A percentile compares a stretch with the other conserved stretches of the same genome.
phyloP scores from a whole-genome alignment of 257 asterid genomes.

The Gentiana dahurica region DNA sequence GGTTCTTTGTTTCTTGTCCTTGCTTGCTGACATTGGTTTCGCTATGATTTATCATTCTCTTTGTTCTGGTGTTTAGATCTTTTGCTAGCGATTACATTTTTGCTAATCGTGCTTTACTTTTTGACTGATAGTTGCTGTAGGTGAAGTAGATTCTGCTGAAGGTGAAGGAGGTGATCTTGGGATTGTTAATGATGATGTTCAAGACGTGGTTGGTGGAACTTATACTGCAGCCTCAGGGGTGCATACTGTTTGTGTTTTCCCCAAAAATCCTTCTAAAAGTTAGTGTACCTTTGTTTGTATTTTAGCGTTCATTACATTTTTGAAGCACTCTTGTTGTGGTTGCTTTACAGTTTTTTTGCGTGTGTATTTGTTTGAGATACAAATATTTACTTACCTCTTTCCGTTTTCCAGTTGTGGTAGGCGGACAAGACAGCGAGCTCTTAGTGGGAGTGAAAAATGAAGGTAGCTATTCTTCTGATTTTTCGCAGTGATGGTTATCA shows the following conservation, averaged over 20 bases:
- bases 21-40: too few species aligned
- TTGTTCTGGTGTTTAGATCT: not conserved
- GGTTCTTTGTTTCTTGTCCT: not conserved
- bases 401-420: constrained; percentile 49
- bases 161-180: constrained; percentile 70
- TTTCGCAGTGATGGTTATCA: not conserved
- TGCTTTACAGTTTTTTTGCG: not conserved
- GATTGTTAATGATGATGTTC: constrained; percentile 82
- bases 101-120: constrained; percentile 1
- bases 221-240: constrained; percentile 72
- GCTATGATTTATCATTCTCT: not conserved
- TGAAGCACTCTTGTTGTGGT: not conserved
- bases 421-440: constrained; percentile 90
- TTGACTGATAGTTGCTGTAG: constrained; percentile 49
- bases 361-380: not conserved
- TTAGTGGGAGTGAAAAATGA: constrained; percentile 84
- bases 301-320: not conserved
- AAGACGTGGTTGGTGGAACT: constrained; percentile 50
- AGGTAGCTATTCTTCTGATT: constrained; percentile 41
- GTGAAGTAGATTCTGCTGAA: constrained; percentile 55
- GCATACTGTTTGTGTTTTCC: constrained; percentile 86
- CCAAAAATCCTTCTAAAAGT: constrained; percentile 85
- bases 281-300: constrained; percentile 6
- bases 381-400: constrained; percentile 1
- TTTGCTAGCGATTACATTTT: not conserved